Evolutionary conservation across 352 stramenopile genomes (phyloP).

Genomic region (Phytophthora capsici): DNA sequence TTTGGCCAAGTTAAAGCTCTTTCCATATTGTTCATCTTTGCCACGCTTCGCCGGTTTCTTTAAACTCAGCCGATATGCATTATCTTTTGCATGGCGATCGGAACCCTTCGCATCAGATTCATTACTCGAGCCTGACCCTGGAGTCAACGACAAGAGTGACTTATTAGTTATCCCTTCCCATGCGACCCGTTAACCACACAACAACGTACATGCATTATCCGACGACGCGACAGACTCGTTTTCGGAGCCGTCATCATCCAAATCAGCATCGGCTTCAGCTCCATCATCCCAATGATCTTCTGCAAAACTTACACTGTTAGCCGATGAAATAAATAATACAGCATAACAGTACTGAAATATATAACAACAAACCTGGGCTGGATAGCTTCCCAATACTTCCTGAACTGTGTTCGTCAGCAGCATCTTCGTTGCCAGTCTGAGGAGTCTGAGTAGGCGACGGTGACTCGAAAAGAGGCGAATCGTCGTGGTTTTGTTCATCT

Average conservation of each 20-base stretch:
- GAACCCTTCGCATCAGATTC: conserved; percentile 24
- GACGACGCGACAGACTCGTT: conserved; percentile 33
- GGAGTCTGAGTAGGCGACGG: conserved; percentile 26
- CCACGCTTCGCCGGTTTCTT: conserved; percentile 34
- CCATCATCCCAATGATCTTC: conserved; percentile 31
- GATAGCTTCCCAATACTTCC: conserved; percentile 39
- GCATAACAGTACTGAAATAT: conserved; percentile 3
- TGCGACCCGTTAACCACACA: neutral
- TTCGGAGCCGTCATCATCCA: conserved; percentile 36
- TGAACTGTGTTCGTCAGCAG: conserved; percentile 40
- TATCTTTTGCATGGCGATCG: conserved; percentile 13
- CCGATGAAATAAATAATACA: conserved; percentile 3
- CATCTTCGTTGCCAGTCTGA: conserved; percentile 35
- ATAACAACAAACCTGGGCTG: conserved; percentile 41
- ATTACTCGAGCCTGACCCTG: conserved; percentile 41
- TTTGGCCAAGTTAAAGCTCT: conserved; percentile 36
- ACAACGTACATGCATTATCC: conserved; percentile 33
- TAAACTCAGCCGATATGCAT: neutral
- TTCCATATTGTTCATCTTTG: conserved; percentile 45
- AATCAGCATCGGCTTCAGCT: conserved; percentile 29
- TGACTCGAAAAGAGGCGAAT: conserved; percentile 16
- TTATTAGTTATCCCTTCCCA: conserved; percentile 4
- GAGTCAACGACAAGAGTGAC: conserved; percentile 4
- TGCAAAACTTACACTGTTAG: neutral
- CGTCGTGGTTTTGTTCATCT: conserved; percentile 11